Conservation (phyloP, 257 asterid species). For the Solanum piurae region DNA sequence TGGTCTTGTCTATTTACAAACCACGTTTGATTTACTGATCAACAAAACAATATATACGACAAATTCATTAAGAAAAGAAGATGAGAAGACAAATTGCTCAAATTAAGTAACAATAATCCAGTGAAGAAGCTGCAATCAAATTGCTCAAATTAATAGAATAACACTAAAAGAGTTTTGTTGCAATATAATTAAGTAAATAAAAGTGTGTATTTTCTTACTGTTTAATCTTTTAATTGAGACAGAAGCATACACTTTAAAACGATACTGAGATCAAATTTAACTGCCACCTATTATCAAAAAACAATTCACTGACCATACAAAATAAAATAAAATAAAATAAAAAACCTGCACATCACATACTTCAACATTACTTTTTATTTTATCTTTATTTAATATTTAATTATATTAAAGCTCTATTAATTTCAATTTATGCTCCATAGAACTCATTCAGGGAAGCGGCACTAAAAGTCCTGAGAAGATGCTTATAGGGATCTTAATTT, state of each 20-base stretch:
- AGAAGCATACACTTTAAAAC: not conserved
- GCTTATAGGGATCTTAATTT: not conserved
- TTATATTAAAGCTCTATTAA: fast-evolving
- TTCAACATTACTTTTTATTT: too few species aligned
- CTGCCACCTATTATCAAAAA: not conserved
- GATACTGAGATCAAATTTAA: not conserved
- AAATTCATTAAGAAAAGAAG: not conserved
- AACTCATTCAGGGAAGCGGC: not conserved
- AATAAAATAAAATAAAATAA: not conserved
- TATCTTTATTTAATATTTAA: too few species aligned
- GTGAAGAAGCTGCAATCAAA: not conserved
- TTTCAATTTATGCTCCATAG: too few species aligned
- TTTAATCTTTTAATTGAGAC: not conserved
- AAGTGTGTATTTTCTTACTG: not conserved
- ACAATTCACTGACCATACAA: too few species aligned
- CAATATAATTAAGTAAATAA: not conserved
- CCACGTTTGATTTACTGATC: not conserved
- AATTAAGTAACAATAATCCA: not conserved
- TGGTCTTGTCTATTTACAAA: not conserved
- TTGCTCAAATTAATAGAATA: not conserved
- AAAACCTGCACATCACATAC: not conserved
- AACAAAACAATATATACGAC: not conserved
- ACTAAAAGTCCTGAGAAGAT: not conserved
- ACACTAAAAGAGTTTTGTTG: not conserved
- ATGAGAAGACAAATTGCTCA: not conserved